Conservation (phyloP, 2,329 filamentous ascomycete species). For the Hortaea werneckii region DNA sequence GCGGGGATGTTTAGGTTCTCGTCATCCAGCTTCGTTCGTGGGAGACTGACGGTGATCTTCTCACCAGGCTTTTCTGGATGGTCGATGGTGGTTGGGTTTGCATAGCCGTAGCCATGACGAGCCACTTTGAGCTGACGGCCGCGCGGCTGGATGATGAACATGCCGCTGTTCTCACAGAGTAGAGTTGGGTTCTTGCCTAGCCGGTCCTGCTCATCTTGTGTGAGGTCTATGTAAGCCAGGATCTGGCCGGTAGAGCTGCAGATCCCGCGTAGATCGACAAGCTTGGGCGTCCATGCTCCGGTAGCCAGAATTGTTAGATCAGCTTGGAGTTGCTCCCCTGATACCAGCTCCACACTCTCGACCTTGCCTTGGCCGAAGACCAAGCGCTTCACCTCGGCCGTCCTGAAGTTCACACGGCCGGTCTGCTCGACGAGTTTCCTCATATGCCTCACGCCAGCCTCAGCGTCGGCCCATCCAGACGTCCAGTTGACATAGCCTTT, state of each 20-base stretch:
- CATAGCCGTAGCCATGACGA: constrained; percentile 41
- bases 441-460: constrained; percentile 57
- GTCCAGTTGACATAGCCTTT: constrained; percentile 64
- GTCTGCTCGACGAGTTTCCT: constrained; percentile 42
- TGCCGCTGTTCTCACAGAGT: constrained; percentile 59
- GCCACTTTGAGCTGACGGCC: constrained; percentile 37
- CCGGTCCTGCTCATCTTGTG: constrained; percentile 55
- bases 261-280: constrained; percentile 68
- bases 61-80: constrained; percentile 33
- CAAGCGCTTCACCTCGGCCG: constrained; percentile 38
- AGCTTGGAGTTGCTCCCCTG: constrained; percentile 45
- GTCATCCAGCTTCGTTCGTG: constrained; percentile 39
- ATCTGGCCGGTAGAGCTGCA: constrained; percentile 74
- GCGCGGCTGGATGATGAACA: constrained; percentile 64
- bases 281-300: constrained; percentile 73
- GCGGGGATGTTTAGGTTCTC: constrained; percentile 37
- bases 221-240: constrained; percentile 67
- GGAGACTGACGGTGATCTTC: constrained; percentile 37
- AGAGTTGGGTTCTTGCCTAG: constrained; percentile 61
- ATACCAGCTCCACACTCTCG: constrained; percentile 49
- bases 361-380: constrained; percentile 31
- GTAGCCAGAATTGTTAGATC: constrained; percentile 72
- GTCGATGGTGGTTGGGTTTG: constrained; percentile 36
- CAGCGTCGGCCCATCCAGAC: constrained; percentile 74
- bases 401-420: constrained; percentile 42